Evolutionary conservation across 768 basidiomycete species (phyloP).

Genomic region (Rubroboletus pulcherrimus): DNA sequence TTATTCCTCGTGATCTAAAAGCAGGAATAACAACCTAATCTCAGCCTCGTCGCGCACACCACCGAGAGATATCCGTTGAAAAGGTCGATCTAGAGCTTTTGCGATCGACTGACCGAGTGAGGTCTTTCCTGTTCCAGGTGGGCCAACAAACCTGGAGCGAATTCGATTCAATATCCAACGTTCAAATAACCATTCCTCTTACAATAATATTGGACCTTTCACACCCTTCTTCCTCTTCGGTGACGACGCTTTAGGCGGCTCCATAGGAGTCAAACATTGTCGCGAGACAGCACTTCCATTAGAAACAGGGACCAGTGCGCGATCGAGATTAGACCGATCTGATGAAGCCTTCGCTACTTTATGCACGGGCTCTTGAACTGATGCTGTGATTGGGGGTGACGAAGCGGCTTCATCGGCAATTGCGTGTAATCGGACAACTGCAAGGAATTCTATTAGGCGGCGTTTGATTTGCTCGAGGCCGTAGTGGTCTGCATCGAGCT

Average conservation of each 20-base stretch:
- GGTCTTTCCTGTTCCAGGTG: conserved; percentile 90
- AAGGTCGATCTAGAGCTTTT: conserved; percentile 75
- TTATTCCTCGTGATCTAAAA: conserved; percentile 5
- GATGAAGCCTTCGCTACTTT: conserved; percentile 19
- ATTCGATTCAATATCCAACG: background rate
- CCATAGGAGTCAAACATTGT: conserved; percentile 4
- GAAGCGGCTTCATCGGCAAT: conserved; percentile 21
- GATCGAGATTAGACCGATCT: conserved; percentile 19
- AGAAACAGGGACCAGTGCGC: conserved; percentile 18
- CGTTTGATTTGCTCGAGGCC: conserved; percentile 93
- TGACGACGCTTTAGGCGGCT: conserved; percentile 1
- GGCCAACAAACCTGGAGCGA: conserved; percentile 71
- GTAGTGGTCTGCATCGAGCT: conserved; percentile 88
- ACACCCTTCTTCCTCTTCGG: conserved; percentile 38
- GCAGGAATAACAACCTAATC: conserved; percentile 39
- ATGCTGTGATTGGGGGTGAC: background rate
- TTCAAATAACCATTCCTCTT: conserved; percentile 16
- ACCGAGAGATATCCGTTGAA: conserved; percentile 89
- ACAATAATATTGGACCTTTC: conserved; percentile 74
- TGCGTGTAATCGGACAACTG: conserved; percentile 65
- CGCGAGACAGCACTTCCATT: conserved; percentile 15
- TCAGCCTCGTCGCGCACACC: conserved; percentile 93
- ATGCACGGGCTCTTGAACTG: conserved; percentile 9
- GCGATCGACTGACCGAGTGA: conserved; percentile 89
- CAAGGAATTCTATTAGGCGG: conserved; percentile 86